Base-by-base conservation (phyloP, 2,329 filamentous ascomycete genomes). In the Macrophomina tecta region DNA sequence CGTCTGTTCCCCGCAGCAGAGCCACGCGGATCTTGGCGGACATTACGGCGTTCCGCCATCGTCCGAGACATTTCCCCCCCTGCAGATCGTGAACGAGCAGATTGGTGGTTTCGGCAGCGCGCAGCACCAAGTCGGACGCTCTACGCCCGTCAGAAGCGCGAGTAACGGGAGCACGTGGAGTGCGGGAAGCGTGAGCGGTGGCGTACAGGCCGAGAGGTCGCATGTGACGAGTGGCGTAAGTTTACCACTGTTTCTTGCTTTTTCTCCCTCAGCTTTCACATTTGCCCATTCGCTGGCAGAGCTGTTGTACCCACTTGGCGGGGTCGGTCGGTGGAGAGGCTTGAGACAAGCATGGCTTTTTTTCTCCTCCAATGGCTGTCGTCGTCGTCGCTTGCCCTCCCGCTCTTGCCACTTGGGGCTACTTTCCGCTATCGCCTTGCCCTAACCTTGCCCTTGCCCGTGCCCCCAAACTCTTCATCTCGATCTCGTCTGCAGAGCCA, bases 171-270 rank as follows among this genome's bases (percentile, higher is more conserved):
- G 58, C 14, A 62, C 62, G 34, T 42, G 52, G 40, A 48, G 46
- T 23, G 46, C 45, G 12, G 66, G 42, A 14, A 65, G 63, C 28
- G 60, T 34, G 30, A 61, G 28, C 38, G 23, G 36, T 12, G 42
- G 40, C 5, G n/a, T 55, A 11, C 52, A 55, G 30, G 16, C 73
- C 1, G 78, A 78, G 65, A 71, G 74, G 68, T 73, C 73, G 67
- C 77, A 79, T 68, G 77, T 77, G 14, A 80, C 78, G 49, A 78
- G 76, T 60, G 78, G 78, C 28, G 78, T 79, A 73, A 72, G 75
- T 70, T 23, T 23, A 23, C 2, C 23, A 16, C 14, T 23, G 23
- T 8, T 14, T 61, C 18, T 45, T 30, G 4, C 9, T 55, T 34
- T 34, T 7, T 38, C 36, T 4, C 23, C 23, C 23, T 23, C 23